Conservation (phyloP, 176 grass and related monocot species). For the Poa pratensis region DNA sequence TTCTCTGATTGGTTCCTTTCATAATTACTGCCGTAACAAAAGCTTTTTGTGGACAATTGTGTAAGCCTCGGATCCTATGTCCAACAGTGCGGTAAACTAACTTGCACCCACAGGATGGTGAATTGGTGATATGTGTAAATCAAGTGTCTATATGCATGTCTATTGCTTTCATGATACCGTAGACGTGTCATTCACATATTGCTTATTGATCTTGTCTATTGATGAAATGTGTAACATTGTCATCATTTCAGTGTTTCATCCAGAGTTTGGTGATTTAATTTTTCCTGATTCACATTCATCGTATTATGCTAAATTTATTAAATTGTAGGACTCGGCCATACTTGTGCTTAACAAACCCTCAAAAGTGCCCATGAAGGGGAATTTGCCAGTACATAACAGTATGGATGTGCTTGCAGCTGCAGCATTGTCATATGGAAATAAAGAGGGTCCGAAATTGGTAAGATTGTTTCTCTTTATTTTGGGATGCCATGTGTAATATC, state of each 20-base stretch:
- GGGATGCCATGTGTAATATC: not conserved
- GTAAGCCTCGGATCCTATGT: not conserved
- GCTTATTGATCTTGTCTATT: not conserved
- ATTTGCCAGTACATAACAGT: slow-evolving; percentile 90
- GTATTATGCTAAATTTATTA: slow-evolving; percentile 1
- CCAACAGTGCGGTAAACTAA: not conserved
- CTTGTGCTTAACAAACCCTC: slow-evolving; percentile 87
- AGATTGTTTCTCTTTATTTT: slow-evolving; percentile 31
- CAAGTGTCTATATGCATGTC: not conserved
- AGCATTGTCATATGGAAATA: slow-evolving; percentile 77
- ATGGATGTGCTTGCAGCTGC: slow-evolving; percentile 90
- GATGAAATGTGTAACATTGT: slow-evolving; percentile 14
- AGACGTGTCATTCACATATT: not conserved
- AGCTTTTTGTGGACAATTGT: not conserved
- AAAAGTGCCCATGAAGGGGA: slow-evolving; percentile 86
- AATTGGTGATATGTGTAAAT: not conserved
- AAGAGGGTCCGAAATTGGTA: slow-evolving; percentile 82
- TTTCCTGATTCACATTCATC: slow-evolving; percentile 19
- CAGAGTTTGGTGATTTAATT: slow-evolving; percentile 18
- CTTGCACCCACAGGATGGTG: not conserved
- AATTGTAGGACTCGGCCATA: slow-evolving; percentile 77
- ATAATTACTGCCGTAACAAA: not conserved
- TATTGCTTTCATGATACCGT: not conserved
- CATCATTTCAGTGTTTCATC: slow-evolving; percentile 7
- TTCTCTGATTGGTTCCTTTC: not conserved